Percentiles rank a stretch among this genome's conserved stretches.
phyloP scores from a whole-genome alignment of 2,329 filamentous ascomycete species.

The Fusarium sp. region DNA sequence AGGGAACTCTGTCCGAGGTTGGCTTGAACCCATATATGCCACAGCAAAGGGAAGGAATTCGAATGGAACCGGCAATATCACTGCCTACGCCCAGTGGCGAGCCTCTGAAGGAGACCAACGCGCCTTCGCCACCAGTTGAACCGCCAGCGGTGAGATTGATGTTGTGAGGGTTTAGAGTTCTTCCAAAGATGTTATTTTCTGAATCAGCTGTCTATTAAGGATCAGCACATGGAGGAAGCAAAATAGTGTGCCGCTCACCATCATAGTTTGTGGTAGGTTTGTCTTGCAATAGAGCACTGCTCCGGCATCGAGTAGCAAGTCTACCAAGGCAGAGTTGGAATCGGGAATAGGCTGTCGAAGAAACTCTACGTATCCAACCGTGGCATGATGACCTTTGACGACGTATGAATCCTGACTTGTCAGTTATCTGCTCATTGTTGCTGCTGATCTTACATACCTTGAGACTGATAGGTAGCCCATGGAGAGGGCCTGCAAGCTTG shows the following conservation, averaged over 20 bases:
- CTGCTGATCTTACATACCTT: conserved; percentile 15
- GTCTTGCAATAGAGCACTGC: conserved; percentile 60
- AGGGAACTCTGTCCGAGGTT: conserved; percentile 70
- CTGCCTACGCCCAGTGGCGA: conserved; percentile 47
- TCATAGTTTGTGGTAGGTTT: conserved; percentile 73
- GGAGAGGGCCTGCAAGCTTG: conserved; percentile 40
- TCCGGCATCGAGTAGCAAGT: conserved; percentile 47
- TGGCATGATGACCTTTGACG: conserved; percentile 45
- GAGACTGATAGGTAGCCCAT: conserved; percentile 45
- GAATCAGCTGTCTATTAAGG: conserved; percentile 46
- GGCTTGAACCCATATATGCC: conserved; percentile 71
- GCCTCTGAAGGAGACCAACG: conserved; percentile 44
- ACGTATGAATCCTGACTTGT: conserved; percentile 46
- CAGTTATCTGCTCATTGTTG: accelerated
- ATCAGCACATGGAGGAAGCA: not conserved
- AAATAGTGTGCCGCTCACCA: conserved; percentile 55
- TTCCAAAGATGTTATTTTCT: conserved; percentile 58
- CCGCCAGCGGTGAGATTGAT: conserved; percentile 54
- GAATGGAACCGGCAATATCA: conserved; percentile 63
- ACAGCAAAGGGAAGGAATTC: conserved; percentile 67
- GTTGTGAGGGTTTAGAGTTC: conserved; percentile 50
- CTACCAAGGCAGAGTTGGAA: conserved; percentile 44
- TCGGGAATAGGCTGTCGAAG: conserved; percentile 40
- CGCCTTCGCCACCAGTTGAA: conserved; percentile 48
- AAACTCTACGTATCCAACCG: conserved; percentile 49